Conservation (phyloP, 768 basidiomycete genomes). For the Vararia minispora region DNA sequence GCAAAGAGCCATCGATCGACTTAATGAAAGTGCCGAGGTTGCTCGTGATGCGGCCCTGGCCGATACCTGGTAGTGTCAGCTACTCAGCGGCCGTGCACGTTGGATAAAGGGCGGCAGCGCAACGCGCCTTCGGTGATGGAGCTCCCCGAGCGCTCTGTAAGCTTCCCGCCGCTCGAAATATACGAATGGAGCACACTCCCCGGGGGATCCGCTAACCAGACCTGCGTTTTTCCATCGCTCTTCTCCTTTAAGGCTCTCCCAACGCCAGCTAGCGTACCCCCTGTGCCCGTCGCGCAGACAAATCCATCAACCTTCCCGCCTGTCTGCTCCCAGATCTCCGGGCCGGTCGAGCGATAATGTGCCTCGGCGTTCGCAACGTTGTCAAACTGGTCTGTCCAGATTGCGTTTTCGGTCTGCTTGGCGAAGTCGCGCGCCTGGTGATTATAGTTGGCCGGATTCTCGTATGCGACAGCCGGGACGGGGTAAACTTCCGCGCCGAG, state of each 20-base stretch:
- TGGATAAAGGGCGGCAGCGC: neutral
- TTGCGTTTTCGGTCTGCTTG: constrained; percentile 56
- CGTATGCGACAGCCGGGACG: constrained; percentile 93
- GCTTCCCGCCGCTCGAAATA: constrained; percentile 66
- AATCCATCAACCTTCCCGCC: constrained; percentile 77
- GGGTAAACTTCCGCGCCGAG: constrained; percentile 94
- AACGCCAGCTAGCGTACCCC: constrained; percentile 87
- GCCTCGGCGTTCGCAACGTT: constrained; percentile 84
- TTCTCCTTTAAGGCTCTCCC: constrained; percentile 79
- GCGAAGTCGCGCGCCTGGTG: constrained; percentile 93
- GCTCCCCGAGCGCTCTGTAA: constrained; percentile 69
- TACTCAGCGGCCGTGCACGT: constrained; percentile 1
- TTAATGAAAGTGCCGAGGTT: constrained; percentile 80
- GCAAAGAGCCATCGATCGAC: constrained; percentile 72
- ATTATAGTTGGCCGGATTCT: constrained; percentile 94
- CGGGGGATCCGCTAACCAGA: constrained; percentile 95
- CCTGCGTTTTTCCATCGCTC: constrained; percentile 65
- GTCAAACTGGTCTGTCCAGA: constrained; percentile 99
- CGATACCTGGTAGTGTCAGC: constrained; percentile 55
- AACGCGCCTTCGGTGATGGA: constrained; percentile 82
- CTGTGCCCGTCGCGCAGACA: constrained; percentile 90
- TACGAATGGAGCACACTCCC: constrained; percentile 87
- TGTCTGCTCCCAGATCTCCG: constrained; percentile 94
- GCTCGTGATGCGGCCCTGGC: constrained; percentile 90
- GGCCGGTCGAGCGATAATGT: constrained; percentile 87